Evolutionary conservation across 163 green algal genomes (phyloP).

Genomic region (Scenedesmus sp.): DNA sequence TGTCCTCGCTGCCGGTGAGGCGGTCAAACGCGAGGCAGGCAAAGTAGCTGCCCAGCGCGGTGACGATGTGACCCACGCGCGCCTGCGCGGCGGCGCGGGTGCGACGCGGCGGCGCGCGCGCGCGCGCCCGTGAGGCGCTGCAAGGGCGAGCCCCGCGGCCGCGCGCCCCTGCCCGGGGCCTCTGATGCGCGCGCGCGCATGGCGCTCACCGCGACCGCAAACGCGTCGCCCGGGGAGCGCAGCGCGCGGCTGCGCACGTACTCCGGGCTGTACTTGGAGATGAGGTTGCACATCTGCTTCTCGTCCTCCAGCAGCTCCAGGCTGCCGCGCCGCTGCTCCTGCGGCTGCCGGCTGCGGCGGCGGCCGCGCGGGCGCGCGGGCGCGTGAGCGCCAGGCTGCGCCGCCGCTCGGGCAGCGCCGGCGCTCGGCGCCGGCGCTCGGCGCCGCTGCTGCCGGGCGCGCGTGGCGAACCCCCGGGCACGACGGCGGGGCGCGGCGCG

Average conservation of each 20-base stretch:
- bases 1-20: slow-evolving; percentile 58
- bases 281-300: slow-evolving; percentile 60
- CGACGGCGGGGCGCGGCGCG: no score
- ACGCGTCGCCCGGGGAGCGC: slow-evolving; percentile 44
- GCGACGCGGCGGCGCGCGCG: background rate
- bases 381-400: no score
- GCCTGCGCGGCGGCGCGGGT: background rate
- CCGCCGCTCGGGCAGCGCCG: no score
- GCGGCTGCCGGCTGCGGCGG: background rate
- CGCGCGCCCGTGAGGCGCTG: no score
- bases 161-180: background rate
- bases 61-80: slow-evolving; percentile 31
- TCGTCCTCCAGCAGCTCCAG: slow-evolving; percentile 43
- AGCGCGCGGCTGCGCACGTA: slow-evolving; percentile 61
- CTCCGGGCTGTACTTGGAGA: slow-evolving; percentile 59
- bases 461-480: no score
- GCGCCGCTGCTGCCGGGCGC: no score
- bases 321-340: slow-evolving; percentile 13
- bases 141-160: background rate
- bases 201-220: slow-evolving; percentile 49
- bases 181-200: no score
- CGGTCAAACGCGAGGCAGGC: slow-evolving; percentile 52
- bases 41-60: slow-evolving; percentile 32
- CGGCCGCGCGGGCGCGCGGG: no score
- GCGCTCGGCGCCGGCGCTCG: no score